Evolutionary conservation across 2,329 filamentous ascomycete species (phyloP), one percentile per base, ranked within the genome.

Genomic region (Fusarium proliferatum): DNA sequence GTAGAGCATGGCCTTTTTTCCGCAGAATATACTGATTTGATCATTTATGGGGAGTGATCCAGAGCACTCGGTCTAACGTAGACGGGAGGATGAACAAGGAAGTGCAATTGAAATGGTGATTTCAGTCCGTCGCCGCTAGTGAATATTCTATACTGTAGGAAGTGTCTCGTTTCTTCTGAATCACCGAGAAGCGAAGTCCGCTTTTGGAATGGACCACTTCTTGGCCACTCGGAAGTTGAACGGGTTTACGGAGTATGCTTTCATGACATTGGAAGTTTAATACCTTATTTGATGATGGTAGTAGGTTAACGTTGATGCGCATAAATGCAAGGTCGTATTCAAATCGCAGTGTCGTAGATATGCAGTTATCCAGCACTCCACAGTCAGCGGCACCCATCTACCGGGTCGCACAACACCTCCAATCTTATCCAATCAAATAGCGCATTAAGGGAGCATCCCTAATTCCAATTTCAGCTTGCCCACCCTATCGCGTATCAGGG

Each of bases 401-500:
- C 34, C 61, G 55, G 60, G 58, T 67, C 41, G 34, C 46, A 49
- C 42, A 41, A 34, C 33, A 36, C 26, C 30, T 55, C 19, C 5
- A n/a, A 38, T 23, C 36, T 58, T 17, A 26, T 9, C 56, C 66
- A 73, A 73, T 71, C 51, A 72, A 38, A 55, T 23, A 64, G 49
- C 49, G 60, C 59, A 72, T 74, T 62, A 57, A 69, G 33, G 51
- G 21, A 36, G 17, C n/a, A 38, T 60, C 71, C 64, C 53, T 59
- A 62, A 61, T 71, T 38, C 52, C 63, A 72, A 72, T 70, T 30
- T 72, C 59, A 61, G 33, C 45, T 46, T 68, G 55, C 56, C 63
- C 56, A 67, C 64, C 71, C 61, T 76, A 72, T 72, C 73, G 68
- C 72, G 68, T 69, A 59, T 34, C 48, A 59, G 45, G 34, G 48